Conservation (phyloP, 441 rosid species). For the Raphanus hybrid region DNA sequence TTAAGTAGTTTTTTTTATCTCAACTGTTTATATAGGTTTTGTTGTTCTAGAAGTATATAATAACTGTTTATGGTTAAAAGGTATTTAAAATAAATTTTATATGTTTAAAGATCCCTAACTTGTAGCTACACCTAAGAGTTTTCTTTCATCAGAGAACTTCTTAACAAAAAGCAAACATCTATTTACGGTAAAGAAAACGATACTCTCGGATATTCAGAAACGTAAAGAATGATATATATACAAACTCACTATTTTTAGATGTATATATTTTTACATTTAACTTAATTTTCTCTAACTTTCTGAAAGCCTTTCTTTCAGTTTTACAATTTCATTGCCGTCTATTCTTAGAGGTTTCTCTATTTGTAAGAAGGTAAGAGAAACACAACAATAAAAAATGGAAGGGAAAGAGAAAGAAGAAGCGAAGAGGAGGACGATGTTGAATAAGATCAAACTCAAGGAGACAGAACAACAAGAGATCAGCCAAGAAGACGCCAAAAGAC, state of each 20-base stretch:
- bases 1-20: not conserved
- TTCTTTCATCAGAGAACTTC: not conserved
- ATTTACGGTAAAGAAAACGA: conserved; percentile 24
- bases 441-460: conserved; percentile 35
- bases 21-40: not conserved
- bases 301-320: conserved; percentile 9
- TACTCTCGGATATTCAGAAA: conserved; percentile 19
- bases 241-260: conserved; percentile 27
- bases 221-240: not conserved
- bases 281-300: not conserved
- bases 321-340: conserved; percentile 20
- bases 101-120: not conserved
- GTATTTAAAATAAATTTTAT: not conserved
- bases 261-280: not conserved
- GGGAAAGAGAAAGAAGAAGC: conserved; percentile 38
- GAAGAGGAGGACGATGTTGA: conserved; percentile 27
- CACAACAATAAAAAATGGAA: conserved; percentile 34
- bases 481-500: conserved; percentile 31
- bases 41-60: not conserved
- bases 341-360: conserved; percentile 21
- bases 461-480: conserved; percentile 16
- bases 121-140: not conserved
- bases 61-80: not conserved
- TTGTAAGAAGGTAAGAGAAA: conserved; percentile 34
- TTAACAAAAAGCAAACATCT: conserved; percentile 4